A percentile compares a stretch with the other conserved stretches of the same genome.
These are phyloP conservation scores for Candida albicans DNA, from an alignment of 1,139 yeast genomes.

Conservation along the genomic window DNA sequence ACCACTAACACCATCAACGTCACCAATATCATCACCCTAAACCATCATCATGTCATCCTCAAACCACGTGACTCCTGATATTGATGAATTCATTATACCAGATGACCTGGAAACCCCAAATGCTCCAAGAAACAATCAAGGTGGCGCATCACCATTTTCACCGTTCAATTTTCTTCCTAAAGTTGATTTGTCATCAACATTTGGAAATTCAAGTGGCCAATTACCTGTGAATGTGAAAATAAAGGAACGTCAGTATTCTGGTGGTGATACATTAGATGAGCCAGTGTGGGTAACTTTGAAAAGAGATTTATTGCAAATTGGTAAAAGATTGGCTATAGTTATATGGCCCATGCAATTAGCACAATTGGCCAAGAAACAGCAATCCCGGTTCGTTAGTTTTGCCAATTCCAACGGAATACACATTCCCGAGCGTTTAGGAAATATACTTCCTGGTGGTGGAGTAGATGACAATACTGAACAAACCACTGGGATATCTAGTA, in stretches of 20 bases:
- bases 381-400: slow-evolving; percentile 40
- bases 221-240: slow-evolving; percentile 53
- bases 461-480: slow-evolving; percentile 25
- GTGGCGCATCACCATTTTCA: slow-evolving; percentile 6
- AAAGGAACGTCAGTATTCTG: slow-evolving; percentile 71
- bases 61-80: slow-evolving; percentile 16
- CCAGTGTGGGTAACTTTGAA: slow-evolving; percentile 69
- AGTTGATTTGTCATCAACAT: slow-evolving; percentile 41
- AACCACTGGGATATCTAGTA: slow-evolving; percentile 21
- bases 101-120: slow-evolving; percentile 21
- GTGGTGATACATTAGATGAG: slow-evolving; percentile 85
- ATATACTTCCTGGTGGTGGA: slow-evolving; percentile 31
- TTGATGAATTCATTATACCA: slow-evolving; percentile 29
- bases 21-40: not conserved
- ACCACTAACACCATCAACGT: not conserved
- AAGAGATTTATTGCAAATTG: slow-evolving; percentile 69
- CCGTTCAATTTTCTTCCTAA: slow-evolving; percentile 29
- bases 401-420: slow-evolving; percentile 48
- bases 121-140: slow-evolving; percentile 2
- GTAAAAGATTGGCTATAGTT: slow-evolving; percentile 62
- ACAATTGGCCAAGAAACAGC: slow-evolving; percentile 45
- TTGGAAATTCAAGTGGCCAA: slow-evolving; percentile 21
- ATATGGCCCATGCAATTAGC: slow-evolving; percentile 66
- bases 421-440: slow-evolving; percentile 39
- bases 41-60: slow-evolving; percentile 13